Percentiles rank a stretch among this genome's conserved stretches.
Evolutionary conservation across 768 basidiomycete genomes (phyloP).

Genomic region (Flagelloscypha sp.): DNA sequence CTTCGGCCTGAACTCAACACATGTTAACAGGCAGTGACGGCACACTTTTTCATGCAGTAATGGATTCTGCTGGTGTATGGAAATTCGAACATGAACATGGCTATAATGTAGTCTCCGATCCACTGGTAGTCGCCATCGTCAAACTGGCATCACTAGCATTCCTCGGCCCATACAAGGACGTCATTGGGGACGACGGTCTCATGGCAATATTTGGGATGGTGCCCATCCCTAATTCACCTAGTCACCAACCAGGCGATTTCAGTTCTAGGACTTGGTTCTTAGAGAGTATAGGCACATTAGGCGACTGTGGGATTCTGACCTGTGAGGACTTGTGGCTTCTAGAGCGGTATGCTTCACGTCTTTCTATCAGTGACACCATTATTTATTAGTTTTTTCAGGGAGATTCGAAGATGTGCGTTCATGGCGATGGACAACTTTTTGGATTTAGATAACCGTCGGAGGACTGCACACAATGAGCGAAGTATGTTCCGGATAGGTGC

Average conservation of each 20-base stretch:
- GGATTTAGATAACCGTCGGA: no score
- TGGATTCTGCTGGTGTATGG: conserved; percentile 25
- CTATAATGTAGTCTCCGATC: conserved; percentile 29
- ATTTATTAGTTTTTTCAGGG: no score
- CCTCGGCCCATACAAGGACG: conserved; percentile 34
- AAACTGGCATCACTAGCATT: conserved; percentile 33
- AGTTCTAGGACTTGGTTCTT: conserved; percentile 42
- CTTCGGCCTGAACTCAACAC: no score
- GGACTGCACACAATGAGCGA: no score
- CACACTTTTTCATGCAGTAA: conserved; percentile 35
- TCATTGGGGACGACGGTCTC: conserved; percentile 33
- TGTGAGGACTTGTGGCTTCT: conserved; percentile 42
- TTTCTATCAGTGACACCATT: no score
- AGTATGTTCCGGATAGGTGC: no score
- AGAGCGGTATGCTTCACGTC: no score
- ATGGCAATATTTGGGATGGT: conserved; percentile 37
- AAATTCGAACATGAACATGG: conserved; percentile 27
- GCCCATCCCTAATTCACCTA: conserved; percentile 24
- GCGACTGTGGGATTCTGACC: conserved; percentile 38
- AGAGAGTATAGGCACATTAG: conserved; percentile 36
- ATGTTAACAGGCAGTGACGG: conserved; percentile 35
- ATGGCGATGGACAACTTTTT: conserved; percentile 42
- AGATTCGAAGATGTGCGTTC: conserved; percentile 38
- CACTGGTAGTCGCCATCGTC: conserved; percentile 36
- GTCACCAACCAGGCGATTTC: conserved; percentile 27